A percentile compares a stretch with the other conserved stretches of the same genome.
phyloP scores from a whole-genome alignment of 1,284 basidiomycete species.

The Cryptococcus hybrid region DNA sequence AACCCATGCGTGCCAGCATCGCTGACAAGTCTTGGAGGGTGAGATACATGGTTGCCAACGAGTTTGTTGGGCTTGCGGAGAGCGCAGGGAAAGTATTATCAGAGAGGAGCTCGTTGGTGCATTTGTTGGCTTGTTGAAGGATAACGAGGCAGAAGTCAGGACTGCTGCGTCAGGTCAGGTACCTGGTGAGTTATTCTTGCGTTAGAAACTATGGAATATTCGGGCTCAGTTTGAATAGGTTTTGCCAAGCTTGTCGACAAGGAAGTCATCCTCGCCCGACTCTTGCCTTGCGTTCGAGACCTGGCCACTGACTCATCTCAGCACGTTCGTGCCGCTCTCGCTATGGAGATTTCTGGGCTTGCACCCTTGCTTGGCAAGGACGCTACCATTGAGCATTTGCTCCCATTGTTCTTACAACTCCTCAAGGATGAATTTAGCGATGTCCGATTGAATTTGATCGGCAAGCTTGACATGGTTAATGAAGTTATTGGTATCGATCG shows the following conservation, averaged over 20 bases:
- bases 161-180: slow-evolving; percentile 96
- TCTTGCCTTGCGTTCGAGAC: slow-evolving; percentile 96
- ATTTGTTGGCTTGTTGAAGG: slow-evolving; percentile 92
- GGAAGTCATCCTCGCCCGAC: slow-evolving; percentile 87
- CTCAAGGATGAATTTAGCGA: slow-evolving; percentile 99
- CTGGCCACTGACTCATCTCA: slow-evolving; percentile 92
- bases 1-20: slow-evolving; percentile 82
- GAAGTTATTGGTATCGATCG: slow-evolving; percentile 98
- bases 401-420: slow-evolving; percentile 93
- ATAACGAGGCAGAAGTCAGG: slow-evolving; percentile 98
- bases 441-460: slow-evolving; percentile 96
- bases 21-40: slow-evolving; percentile 99
- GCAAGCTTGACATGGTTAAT: slow-evolving; percentile 97
- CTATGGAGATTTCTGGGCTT: slow-evolving; percentile 95
- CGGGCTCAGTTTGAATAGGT: slow-evolving; percentile 55
- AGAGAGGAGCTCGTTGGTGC: slow-evolving; percentile 92
- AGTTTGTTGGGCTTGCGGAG: slow-evolving; percentile 92
- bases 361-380: slow-evolving; percentile 94
- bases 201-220: neutral
- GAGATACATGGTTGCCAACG: slow-evolving; percentile 97
- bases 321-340: slow-evolving; percentile 95
- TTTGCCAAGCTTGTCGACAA: slow-evolving; percentile 94
- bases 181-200: slow-evolving; percentile 63
- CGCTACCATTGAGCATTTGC: slow-evolving; percentile 92
- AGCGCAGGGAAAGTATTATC: slow-evolving; percentile 84